Percentiles rank a stretch among this genome's conserved stretches.
phyloP scores from a whole-genome alignment of 257 asterid species.

The Nicotiana undulata region DNA sequence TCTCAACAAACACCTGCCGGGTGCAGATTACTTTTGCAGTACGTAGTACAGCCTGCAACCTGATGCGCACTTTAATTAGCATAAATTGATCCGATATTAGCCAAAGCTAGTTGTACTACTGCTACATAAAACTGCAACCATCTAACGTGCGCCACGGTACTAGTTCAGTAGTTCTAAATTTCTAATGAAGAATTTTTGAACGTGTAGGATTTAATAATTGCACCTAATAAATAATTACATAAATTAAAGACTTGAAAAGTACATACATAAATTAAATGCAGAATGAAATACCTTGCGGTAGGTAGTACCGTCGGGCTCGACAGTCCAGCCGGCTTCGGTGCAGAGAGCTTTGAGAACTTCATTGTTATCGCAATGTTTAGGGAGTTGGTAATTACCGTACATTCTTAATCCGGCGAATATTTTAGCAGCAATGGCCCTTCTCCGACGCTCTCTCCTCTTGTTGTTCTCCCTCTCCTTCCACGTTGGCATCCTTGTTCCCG shows the following conservation, averaged over 20 bases:
- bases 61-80: slow-evolving; percentile 14
- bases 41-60: not conserved
- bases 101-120: not conserved
- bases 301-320: slow-evolving; percentile 66
- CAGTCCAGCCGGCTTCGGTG: slow-evolving; percentile 67
- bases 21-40: slow-evolving; percentile 2
- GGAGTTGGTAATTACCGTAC: slow-evolving; percentile 59
- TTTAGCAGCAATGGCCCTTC: slow-evolving; percentile 71
- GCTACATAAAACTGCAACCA: not conserved
- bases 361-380: slow-evolving; percentile 69
- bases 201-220: not conserved
- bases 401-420: slow-evolving; percentile 60
- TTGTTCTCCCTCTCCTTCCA: slow-evolving; percentile 84
- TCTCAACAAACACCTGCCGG: slow-evolving; percentile 9
- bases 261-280: not conserved
- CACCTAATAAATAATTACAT: too few species aligned
- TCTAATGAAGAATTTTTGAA: not conserved
- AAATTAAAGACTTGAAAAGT: too few species aligned
- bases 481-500: slow-evolving; percentile 56
- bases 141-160: slow-evolving; percentile 15
- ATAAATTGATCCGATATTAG: not conserved
- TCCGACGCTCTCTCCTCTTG: slow-evolving; percentile 61
- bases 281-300: slow-evolving; percentile 42
- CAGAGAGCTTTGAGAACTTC: slow-evolving; percentile 81
- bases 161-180: not conserved